These are phyloP conservation scores for Ascochyta viciae-villosae DNA, from an alignment of 2,329 filamentous ascomycete species.

Conservation along the genomic window DNA sequence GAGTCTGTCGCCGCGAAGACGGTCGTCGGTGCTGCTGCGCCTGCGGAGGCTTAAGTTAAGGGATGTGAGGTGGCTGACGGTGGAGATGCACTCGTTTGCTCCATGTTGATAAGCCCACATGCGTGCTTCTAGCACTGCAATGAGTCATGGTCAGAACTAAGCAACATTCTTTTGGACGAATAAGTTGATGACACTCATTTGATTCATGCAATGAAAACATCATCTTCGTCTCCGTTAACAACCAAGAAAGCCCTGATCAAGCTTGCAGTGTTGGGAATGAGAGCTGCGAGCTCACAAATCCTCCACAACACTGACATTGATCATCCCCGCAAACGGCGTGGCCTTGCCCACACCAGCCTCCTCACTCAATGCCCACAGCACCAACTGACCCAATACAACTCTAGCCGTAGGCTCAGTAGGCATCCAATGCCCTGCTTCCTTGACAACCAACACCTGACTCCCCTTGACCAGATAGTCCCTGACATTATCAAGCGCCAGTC, in stretches of 20 bases:
- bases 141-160: neutral
- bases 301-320: conserved; percentile 28
- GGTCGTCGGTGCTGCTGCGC: conserved; percentile 25
- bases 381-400: conserved; percentile 51
- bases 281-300: conserved; percentile 3
- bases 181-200: neutral
- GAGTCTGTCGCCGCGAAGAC: conserved; percentile 20
- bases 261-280: neutral
- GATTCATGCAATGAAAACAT: too few species aligned
- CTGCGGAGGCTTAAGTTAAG: conserved; percentile 3
- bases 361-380: conserved; percentile 42
- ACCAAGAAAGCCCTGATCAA: too few species aligned
- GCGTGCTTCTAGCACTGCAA: neutral
- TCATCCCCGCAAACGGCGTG: conserved; percentile 30
- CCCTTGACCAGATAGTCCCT: conserved; percentile 58
- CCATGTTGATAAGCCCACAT: neutral
- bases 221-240: too few species aligned
- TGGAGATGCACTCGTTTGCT: neutral
- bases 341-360: conserved; percentile 20
- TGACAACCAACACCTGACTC: conserved; percentile 60
- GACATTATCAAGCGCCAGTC: conserved; percentile 60
- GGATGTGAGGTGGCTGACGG: neutral
- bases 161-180: neutral
- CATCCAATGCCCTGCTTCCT: conserved; percentile 60
- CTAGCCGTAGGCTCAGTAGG: conserved; percentile 57